Conservation (phyloP, 805 yeast species). For the Candida xyloterini region DNA sequence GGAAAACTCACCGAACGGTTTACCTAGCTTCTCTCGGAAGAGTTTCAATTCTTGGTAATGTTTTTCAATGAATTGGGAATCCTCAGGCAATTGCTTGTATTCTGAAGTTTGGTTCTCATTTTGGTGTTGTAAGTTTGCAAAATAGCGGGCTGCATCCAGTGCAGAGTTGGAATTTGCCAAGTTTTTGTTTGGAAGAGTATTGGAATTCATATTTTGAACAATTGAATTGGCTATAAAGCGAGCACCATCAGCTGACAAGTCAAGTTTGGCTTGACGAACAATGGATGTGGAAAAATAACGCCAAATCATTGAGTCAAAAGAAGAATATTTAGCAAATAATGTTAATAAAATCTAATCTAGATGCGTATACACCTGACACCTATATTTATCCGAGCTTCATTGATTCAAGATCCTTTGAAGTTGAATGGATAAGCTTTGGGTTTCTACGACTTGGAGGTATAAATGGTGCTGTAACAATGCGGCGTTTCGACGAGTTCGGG, state of each 20-base stretch:
- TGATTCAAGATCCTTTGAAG: constrained; percentile 32
- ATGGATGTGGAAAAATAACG: constrained; percentile 1
- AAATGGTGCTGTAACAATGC: constrained; percentile 21
- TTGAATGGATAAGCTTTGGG: constrained; percentile 28
- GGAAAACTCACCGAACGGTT: constrained; percentile 38
- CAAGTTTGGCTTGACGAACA: constrained; percentile 19
- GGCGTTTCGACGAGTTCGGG: constrained; percentile 17
- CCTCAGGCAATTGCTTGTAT: constrained; percentile 51
- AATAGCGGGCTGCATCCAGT: constrained; percentile 26
- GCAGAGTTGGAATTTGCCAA: constrained; percentile 24
- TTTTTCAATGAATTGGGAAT: constrained; percentile 48
- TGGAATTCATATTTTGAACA: constrained; percentile 17
- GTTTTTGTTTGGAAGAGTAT: constrained; percentile 15
- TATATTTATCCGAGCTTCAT: constrained; percentile 19
- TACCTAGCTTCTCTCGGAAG: constrained; percentile 34
- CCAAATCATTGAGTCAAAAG: neutral
- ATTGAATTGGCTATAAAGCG: constrained; percentile 22
- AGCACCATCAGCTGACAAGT: constrained; percentile 15
- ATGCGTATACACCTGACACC: constrained; percentile 8
- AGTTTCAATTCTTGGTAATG: constrained; percentile 41
- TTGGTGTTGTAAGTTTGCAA: constrained; percentile 14
- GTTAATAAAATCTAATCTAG: constrained; percentile 1
- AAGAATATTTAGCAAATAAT: neutral
- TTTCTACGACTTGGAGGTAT: constrained; percentile 22
- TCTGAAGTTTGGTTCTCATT: constrained; percentile 15